Base-by-base conservation (phyloP, 2,329 filamentous ascomycete genomes). In the Penicillium glabrum region DNA sequence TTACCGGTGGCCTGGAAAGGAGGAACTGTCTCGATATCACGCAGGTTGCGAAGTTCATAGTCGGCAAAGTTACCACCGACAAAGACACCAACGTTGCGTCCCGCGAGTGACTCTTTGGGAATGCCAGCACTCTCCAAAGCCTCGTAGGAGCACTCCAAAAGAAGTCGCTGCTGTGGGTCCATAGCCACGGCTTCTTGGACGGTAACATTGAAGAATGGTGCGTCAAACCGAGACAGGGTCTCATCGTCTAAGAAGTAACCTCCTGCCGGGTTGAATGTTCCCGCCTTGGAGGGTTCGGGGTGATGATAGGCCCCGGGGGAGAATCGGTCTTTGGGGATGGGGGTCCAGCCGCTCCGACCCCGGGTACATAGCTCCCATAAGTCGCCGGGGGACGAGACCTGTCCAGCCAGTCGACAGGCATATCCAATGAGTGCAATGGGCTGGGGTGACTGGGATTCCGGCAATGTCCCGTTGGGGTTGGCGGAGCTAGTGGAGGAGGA, bases 51-150 rank as follows among this genome's bases (percentile, higher is more conserved):
- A 14, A 67, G 54, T 24, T 66, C 60, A 26, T 68, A 68, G 49
- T 69, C 67, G 5, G 64, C 52, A 33, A 66, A 61, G 45, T 61
- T 66, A 5, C 61, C 60, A 16, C 63, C 64, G 5, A 61, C 51
- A 52, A 66, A 68, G 10, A 67, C 64, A 19, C 66, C 63, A 11
- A 67, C 62, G 10, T 66, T 61, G 11, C 58, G 59, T 5, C 63
- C 63, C 4, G 64, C 58, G 16, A 67, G 48, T n/a, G 46, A 60
- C 37, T 68, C 65, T 58, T 65, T 67, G 49, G 66, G 65, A 54
- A 68, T 66, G 43, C 65, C 65, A 54, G 64, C 66, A 64, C 61
- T 69, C 56, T 69, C 66, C 56, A 69, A 66, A 47, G 65, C 66
- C 60, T 69, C 66, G 45, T 61, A 69, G 8, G 65, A 53, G 41